Base-by-base conservation (phyloP, 163 green algal genomes). In the Trebouxia gelatinosa region DNA sequence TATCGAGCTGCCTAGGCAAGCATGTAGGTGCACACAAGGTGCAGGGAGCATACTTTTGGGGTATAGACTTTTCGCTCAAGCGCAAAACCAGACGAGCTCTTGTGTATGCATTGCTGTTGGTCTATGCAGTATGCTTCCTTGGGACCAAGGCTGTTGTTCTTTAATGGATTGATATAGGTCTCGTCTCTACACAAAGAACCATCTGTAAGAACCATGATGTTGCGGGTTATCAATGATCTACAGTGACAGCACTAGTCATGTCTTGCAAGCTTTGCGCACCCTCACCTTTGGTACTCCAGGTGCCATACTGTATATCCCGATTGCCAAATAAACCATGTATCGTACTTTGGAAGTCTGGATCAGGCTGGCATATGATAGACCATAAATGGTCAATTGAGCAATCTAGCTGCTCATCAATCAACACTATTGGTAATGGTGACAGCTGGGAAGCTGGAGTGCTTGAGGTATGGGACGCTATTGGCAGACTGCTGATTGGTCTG, bases 291-390 rank as follows among this genome's bases (percentile, higher is more conserved):
- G 50, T 28, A 34, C 50, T 35, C 64, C 64, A 72, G 5, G 34
- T 21, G 32, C 37, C 64, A 72, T 72, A 50, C 4, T 72, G 64
- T 17, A 72, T 51, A 35, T 51, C 37, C 13, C 37, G 31, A 37
- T 72, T 50, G 64, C 37, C 37, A 37, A 37, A 72, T 37, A 72
- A 21, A 19, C 64, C 35, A 16, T 72, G 64, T 35, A 72, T 54
- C 0, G 64, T 72, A 21, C 32, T 31, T 29, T 72, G 64, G 23
- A 72, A 72, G 4, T 7, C 19, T 54, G 64, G 21, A 17, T 72
- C 37, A 37, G 64, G 64, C 35, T 72, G 50, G 64, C 64, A 72
- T 21, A 72, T 72, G 64, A 72, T 51, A 23, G 11, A 37, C 64
- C 64, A 72, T 3, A 72, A 37, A 35, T 72, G 64, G 35, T 72